These are phyloP conservation scores for Aureobasidium lini DNA, from an alignment of 2,329 filamentous ascomycete species.

Conservation along the genomic window DNA sequence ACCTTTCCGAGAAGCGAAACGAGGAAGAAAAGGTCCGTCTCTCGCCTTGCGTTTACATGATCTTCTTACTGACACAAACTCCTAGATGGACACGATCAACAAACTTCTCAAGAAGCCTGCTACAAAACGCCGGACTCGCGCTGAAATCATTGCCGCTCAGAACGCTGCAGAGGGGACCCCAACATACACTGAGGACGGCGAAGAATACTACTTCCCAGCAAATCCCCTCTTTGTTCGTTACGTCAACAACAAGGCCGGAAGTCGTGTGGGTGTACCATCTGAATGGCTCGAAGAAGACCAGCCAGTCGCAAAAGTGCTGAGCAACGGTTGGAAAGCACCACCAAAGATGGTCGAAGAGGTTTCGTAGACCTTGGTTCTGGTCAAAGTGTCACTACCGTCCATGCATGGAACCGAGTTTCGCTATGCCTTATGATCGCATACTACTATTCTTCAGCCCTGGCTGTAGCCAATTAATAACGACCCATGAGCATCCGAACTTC, in stretches of 20 bases:
- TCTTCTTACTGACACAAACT: constrained; percentile 12
- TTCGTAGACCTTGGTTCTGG: neutral
- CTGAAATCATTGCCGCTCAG: constrained; percentile 36
- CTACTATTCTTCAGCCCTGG: neutral
- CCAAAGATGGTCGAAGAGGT: constrained; percentile 16
- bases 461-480: neutral
- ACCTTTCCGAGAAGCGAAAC: constrained; percentile 68
- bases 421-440: too few species aligned
- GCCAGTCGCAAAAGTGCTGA: constrained; percentile 55
- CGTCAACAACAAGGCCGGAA: constrained; percentile 60
- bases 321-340: constrained; percentile 13
- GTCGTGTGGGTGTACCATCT: constrained; percentile 55
- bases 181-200: constrained; percentile 34
- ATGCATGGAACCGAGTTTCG: too few species aligned
- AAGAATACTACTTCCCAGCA: constrained; percentile 24
- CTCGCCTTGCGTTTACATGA: neutral
- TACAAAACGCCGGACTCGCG: constrained; percentile 54
- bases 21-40: constrained; percentile 63
- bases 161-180: constrained; percentile 41
- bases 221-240: constrained; percentile 61
- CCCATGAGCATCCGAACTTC: neutral
- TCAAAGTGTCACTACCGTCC: too few species aligned
- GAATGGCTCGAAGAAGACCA: constrained; percentile 53
- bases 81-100: constrained; percentile 82
- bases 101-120: constrained; percentile 81